phyloP scores from a whole-genome alignment of 495 filamentous ascomycete species.

The Opeltia flavorubescens region DNA sequence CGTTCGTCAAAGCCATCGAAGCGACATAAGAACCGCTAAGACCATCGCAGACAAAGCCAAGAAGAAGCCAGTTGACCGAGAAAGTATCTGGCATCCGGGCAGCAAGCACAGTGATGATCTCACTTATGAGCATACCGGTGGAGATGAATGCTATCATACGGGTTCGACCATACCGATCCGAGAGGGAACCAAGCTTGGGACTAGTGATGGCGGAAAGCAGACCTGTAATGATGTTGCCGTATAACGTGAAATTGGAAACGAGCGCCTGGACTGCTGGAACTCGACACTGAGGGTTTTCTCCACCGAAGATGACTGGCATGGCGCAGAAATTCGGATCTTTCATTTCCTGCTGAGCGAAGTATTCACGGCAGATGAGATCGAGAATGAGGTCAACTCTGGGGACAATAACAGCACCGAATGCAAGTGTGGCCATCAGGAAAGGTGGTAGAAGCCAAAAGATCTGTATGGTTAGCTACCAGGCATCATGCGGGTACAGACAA shows the following conservation, averaged over 20 bases:
- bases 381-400: conserved; percentile 72
- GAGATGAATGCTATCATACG: conserved; percentile 52
- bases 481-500: conserved; percentile 3
- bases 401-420: conserved; percentile 69
- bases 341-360: conserved; percentile 47
- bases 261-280: conserved; percentile 55
- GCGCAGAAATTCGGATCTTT: conserved; percentile 45
- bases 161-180: conserved; percentile 77
- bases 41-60: conserved; percentile 65
- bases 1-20: conserved; percentile 62
- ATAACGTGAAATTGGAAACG: conserved; percentile 65
- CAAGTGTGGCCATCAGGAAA: conserved; percentile 62
- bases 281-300: conserved; percentile 55
- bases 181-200: conserved; percentile 71
- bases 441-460: conserved; percentile 74
- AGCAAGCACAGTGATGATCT: conserved; percentile 62
- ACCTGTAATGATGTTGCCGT: conserved; percentile 55
- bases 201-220: conserved; percentile 58
- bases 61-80: conserved; percentile 56
- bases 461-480: no score
- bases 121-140: conserved; percentile 50
- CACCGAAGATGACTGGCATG: conserved; percentile 49
- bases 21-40: conserved; percentile 76
- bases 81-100: conserved; percentile 58
- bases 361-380: conserved; percentile 64